These are phyloP conservation scores for Leptodontidium sp. DNA, from an alignment of 2,329 filamentous ascomycete genomes.

Conservation along the genomic window DNA sequence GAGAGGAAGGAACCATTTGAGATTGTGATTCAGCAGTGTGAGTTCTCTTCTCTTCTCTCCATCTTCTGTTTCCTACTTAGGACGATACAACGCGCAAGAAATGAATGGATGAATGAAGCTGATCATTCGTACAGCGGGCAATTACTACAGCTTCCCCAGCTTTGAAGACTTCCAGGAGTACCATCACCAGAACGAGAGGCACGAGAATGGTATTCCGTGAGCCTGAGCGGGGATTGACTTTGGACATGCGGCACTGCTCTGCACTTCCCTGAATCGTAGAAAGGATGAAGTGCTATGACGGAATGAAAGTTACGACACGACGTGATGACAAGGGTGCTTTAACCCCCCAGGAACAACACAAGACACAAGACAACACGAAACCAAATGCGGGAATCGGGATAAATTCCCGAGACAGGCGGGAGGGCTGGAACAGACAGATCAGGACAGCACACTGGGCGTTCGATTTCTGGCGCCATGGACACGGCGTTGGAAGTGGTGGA, in stretches of 20 bases:
- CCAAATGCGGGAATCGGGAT: not conserved
- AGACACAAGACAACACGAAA: slow-evolving; percentile 10
- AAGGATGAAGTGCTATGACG: not conserved
- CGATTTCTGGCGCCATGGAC: slow-evolving; percentile 14
- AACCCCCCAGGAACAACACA: slow-evolving; percentile 12
- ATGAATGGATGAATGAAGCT: not conserved
- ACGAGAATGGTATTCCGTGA: slow-evolving; percentile 36
- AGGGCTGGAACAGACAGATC: not conserved
- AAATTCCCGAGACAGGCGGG: slow-evolving; percentile 13
- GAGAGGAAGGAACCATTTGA: slow-evolving; percentile 41
- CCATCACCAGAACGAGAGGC: slow-evolving; percentile 48
- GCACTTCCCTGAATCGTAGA: not conserved
- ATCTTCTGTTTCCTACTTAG: not conserved
- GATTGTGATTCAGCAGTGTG: slow-evolving; percentile 37
- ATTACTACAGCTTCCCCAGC: slow-evolving; percentile 78
- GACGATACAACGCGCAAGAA: not conserved
- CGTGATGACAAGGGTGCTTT: slow-evolving; percentile 8
- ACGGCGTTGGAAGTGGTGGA: slow-evolving; percentile 16
- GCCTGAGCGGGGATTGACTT: not conserved
- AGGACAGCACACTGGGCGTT: slow-evolving; percentile 23
- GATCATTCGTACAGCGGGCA: slow-evolving; percentile 49
- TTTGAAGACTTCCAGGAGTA: slow-evolving; percentile 72
- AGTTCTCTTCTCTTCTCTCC: slow-evolving; percentile 20
- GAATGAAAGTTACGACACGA: not conserved
- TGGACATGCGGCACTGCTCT: not conserved